phyloP scores from a whole-genome alignment of 257 asterid genomes.

The Nicotiana otophora region DNA sequence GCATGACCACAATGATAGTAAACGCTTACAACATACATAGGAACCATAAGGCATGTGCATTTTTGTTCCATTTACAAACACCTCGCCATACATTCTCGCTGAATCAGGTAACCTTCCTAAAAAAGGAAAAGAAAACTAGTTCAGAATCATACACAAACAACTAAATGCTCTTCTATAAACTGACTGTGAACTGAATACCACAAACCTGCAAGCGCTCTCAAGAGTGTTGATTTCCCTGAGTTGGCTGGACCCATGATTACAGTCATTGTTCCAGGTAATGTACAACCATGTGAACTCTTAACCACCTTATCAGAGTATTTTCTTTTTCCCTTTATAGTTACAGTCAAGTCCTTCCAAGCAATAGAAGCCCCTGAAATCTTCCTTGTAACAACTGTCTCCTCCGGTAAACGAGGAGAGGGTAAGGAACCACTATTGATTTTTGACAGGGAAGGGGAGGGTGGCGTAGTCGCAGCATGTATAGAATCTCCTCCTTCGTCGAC shows the following conservation, averaged over 20 bases:
- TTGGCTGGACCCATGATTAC: slow-evolving; percentile 98
- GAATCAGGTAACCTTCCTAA: slow-evolving; percentile 81
- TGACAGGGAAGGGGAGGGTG: slow-evolving; percentile 80
- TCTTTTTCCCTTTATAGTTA: slow-evolving; percentile 83
- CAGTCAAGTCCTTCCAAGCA: slow-evolving; percentile 93
- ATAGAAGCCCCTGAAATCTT: slow-evolving; percentile 75
- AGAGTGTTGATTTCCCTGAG: slow-evolving; percentile 91
- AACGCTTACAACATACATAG: slow-evolving; percentile 50
- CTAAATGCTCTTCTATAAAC: not conserved
- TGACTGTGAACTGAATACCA: not conserved
- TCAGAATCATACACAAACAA: not conserved
- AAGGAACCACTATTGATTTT: slow-evolving; percentile 78
- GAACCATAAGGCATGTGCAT: slow-evolving; percentile 72
- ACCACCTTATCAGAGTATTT: slow-evolving; percentile 81
- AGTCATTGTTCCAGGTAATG: slow-evolving; percentile 90
- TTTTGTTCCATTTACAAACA: slow-evolving; percentile 73
- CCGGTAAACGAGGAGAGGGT: slow-evolving; percentile 78
- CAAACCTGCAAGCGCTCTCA: slow-evolving; percentile 88
- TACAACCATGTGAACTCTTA: slow-evolving; percentile 87
- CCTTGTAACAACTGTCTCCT: slow-evolving; percentile 51
- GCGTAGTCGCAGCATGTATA: slow-evolving; percentile 64
- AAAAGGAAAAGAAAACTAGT: slow-evolving; percentile 17
- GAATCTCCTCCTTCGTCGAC: slow-evolving; percentile 81
- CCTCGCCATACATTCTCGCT: slow-evolving; percentile 83
- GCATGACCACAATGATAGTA: not conserved